A percentile compares a stretch with the other conserved stretches of the same genome.
Evolutionary conservation across 257 asterid genomes (phyloP).

Genomic region (Plantago elongata): DNA sequence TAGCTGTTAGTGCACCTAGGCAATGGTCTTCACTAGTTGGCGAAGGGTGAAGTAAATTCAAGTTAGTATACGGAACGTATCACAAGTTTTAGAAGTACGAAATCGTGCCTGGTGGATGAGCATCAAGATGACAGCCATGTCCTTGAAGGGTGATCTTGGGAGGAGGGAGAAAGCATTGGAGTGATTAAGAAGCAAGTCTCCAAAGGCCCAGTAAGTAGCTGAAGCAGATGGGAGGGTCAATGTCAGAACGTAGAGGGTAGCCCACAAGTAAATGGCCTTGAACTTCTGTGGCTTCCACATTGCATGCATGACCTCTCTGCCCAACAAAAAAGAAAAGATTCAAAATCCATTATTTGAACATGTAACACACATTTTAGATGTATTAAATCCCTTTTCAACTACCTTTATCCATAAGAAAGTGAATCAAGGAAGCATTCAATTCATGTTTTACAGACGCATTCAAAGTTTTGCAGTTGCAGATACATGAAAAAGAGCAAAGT

Average conservation of each 20-base stretch:
- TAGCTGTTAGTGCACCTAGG: too few species aligned
- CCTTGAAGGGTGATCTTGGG: constrained; percentile 72
- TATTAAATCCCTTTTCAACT: not conserved
- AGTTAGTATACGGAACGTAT: not conserved
- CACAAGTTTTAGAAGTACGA: not conserved
- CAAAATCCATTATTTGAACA: not conserved
- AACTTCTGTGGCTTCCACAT: constrained; percentile 99
- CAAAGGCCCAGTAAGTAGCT: constrained; percentile 94
- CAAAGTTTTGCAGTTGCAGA: constrained; percentile 11
- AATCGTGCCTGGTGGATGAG: constrained; percentile 80
- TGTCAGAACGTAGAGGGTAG: constrained; percentile 78
- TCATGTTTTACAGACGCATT: constrained; percentile 3
- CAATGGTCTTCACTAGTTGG: not conserved
- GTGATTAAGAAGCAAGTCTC: constrained; percentile 81
- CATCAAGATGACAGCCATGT: constrained; percentile 93
- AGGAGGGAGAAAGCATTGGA: constrained; percentile 89
- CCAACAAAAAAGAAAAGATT: constrained; percentile 14
- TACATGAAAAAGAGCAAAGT: not conserved
- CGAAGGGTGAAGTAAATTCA: not conserved
- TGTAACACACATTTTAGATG: not conserved
- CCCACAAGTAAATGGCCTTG: constrained; percentile 74
- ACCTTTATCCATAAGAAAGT: not conserved
- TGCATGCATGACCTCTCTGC: constrained; percentile 96
- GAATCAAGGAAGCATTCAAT: not conserved
- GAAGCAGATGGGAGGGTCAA: constrained; percentile 88